Evolutionary conservation across 2,329 filamentous ascomycete genomes (phyloP), one percentile per base, ranked within the genome.

Genomic region (Microdochium paspali): DNA sequence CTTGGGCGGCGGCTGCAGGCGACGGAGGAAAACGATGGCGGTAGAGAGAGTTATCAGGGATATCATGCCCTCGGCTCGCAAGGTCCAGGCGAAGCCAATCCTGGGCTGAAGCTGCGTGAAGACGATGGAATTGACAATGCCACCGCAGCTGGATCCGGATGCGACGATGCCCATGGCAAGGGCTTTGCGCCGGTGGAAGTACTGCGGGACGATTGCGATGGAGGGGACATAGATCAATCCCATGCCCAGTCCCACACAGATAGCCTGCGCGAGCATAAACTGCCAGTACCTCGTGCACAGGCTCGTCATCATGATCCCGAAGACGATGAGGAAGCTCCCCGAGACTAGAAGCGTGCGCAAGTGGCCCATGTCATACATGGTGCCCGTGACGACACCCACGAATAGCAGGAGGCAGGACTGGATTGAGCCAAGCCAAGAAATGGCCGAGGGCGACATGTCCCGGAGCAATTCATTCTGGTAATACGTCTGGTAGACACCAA

Each of bases 171-270:
- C 80, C 35, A 82, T 74, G 4, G 77, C 79, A 3, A 85, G 61
- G 1, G 72, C 73, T 48, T 76, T 69, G 47, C 68, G 71, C 35
- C 66, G 69, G 30, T 69, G 68, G 56, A 85, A 85, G 51, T 84
- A 84, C n/a, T 79, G 75, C 0, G 80, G 74, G 12, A 85, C 61
- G 9, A 84, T 68, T 10, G 80, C 76, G 21, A 84, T 66, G 3
- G 74, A 71, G 0, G 80, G 74, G 10, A 77, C 70, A 56, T 79
- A 82, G 7, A 79, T 65, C 46, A 73, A 71, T 1, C 79, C 80
- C 20, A 73, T 71, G 0, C 77, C 78, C 1, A 76, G 47, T 0
- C 74, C 74, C 5, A 70, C 56, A 40, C 73, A 69, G 2, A 75
- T 55, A 4, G 74, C 73, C 51, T 77, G 74, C 0, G 71, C 64